Evolutionary conservation across 73 alveolate genomes (phyloP), one percentile per base, ranked within the genome.

Genomic region (Breviolum minutum): DNA sequence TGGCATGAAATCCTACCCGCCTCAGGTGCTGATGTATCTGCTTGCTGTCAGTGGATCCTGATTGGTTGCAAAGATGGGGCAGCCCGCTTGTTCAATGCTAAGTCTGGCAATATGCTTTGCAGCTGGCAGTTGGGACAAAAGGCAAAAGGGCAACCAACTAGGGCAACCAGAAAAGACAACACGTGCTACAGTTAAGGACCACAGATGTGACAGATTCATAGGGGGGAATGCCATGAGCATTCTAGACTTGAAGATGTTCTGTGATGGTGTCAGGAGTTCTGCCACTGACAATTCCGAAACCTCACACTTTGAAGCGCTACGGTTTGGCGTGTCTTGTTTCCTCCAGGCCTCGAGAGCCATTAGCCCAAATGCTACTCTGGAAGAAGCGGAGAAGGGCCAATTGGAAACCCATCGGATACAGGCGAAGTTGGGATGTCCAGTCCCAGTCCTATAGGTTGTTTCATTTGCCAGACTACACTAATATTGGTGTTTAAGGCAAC

Each of bases 101-200:
- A 48, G 13, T 32, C 89, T 70, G 97, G 97, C 89, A 91, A 62
- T 48, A 70, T 63, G 76, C 63, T 24, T 30, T 71, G 97, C 97
- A 91, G 97, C 63, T 91, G 97, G 97, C 97, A 91, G 16, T 63
- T 91, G 76, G 97, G 97, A 12, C 80, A 91, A 63, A 30, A 89
- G 96, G 26, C 61, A 48, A 26, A 11, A 26, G 54, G 83, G 48
- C 54, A 5, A 73, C 54, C 54, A 40, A 40, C 5, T 40, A 3
- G 54, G 54, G 54, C 54, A 40, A 40, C 54, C 54, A 40, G 54
- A 40, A 40, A 3, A 40, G 54, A 40, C 54, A 40, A 40, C 3
- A 40, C 5, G 3, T 40, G 54, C 54, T 40, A 3, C 3, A 40
- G 54, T 3, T 3, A 40, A 40, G 54, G 54, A 3, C 54, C 54